Evolutionary conservation across 768 basidiomycete genomes (phyloP).

Genomic region (Dioszegia hungarica): DNA sequence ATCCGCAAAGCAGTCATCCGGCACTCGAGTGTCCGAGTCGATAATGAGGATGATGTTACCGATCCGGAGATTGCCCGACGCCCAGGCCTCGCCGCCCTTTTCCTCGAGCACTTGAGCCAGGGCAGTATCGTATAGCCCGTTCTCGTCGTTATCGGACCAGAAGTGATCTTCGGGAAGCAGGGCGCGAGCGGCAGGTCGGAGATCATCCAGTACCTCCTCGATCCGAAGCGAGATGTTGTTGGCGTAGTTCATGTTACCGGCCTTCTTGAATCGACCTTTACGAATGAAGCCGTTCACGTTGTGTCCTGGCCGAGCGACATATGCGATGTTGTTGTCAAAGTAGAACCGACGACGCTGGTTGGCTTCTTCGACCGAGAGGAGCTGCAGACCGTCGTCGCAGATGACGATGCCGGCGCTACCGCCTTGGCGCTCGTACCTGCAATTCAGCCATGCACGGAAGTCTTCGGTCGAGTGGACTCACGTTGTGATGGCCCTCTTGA

Average conservation of each 20-base stretch:
- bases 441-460: not conserved
- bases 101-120: conserved; percentile 68
- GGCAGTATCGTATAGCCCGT: conserved; percentile 64
- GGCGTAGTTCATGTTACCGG: conserved; percentile 81
- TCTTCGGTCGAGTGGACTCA: conserved; percentile 33
- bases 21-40: conserved; percentile 74
- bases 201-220: conserved; percentile 53
- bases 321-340: conserved; percentile 65
- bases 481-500: conserved; percentile 84
- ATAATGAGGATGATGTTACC: conserved; percentile 64
- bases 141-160: conserved; percentile 65
- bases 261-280: conserved; percentile 75
- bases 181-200: conserved; percentile 54
- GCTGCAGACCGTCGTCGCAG: conserved; percentile 78
- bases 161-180: conserved; percentile 52
- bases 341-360: conserved; percentile 69
- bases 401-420: conserved; percentile 73
- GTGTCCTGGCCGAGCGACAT: conserved; percentile 75
- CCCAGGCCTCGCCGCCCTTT: conserved; percentile 63
- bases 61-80: conserved; percentile 65
- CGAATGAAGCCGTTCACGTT: conserved; percentile 68
- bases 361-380: conserved; percentile 60
- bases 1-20: conserved; percentile 84
- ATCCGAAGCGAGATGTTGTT: conserved; percentile 63
- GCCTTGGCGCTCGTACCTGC: conserved; percentile 68